Base-by-base conservation (phyloP, 345 rosid genomes). In the Bruguiera parviflora region DNA sequence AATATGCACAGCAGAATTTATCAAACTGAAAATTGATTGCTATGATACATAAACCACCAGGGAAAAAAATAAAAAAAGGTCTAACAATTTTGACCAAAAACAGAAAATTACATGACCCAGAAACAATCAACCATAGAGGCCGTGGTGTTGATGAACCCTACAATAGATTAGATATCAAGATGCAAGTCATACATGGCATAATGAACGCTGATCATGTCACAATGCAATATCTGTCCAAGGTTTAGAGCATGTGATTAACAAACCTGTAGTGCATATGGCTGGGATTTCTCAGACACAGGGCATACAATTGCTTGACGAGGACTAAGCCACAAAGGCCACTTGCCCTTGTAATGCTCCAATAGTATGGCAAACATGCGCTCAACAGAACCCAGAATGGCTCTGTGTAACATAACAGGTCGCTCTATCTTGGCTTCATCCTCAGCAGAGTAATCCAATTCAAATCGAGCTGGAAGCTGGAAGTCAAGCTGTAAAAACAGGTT, bases 241-340 rank as follows among this genome's bases (percentile, higher is more conserved):
- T 21, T 56, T 55, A 24, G 16, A 70, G 28, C 51, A 75, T 52
- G 52, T 7, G 15, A 58, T 37, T 22, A 66, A 62, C 78, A 57
- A 76, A 92, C 99, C 96, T 86, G 21, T 58, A 71, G 64, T 21
- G 97, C 96, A 70, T 92, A 95, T 0, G 75, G 53, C 67, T 84
- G 79, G n/a, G 96, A 88, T 80, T 92, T 95, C 83, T 83, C 87
- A 63, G 99, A 95, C 9, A 92, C 94, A 19, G 96, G 90, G 79
- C 99, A 95, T 70, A 95, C 96, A 83, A 95, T 92, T 65, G 96
- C 97, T 76, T 95, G 99, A 61, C 98, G 94, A 0, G 99, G 99
- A 80, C 98, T 95, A 28, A 95, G 90, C 99, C 99, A 95, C 77
- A 95, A 90, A 27, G 98, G 99, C 99, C 98, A 95, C 73, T 95